These are phyloP conservation scores for Sporopachydermia lactativora DNA, from an alignment of 805 yeast genomes.

Conservation along the genomic window DNA sequence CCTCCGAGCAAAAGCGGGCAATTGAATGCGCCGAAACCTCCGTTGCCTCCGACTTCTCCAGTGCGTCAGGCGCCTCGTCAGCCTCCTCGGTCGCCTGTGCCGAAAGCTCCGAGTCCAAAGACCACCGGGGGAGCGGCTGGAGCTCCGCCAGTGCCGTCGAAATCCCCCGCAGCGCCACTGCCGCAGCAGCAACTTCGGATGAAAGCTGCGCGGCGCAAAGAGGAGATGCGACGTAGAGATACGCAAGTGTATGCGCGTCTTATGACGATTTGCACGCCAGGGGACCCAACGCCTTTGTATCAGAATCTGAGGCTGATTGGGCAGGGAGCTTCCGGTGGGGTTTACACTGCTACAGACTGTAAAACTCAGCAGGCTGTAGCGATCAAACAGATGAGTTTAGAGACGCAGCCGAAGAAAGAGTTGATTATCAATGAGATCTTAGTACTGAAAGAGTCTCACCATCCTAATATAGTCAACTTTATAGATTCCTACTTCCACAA, in stretches of 20 bases:
- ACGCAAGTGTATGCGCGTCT: slow-evolving; percentile 59
- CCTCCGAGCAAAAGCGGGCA: slow-evolving; percentile 14
- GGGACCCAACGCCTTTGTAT: slow-evolving; percentile 68
- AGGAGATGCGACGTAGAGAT: slow-evolving; percentile 60
- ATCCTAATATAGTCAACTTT: slow-evolving; percentile 89
- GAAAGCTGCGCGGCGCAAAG: slow-evolving; percentile 49
- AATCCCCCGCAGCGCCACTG: slow-evolving; percentile 28
- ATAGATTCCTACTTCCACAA: slow-evolving; percentile 71
- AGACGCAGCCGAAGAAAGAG: slow-evolving; percentile 88
- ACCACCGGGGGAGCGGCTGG: slow-evolving; percentile 5
- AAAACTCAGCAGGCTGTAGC: slow-evolving; percentile 62
- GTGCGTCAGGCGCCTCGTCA: neutral
- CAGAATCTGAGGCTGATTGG: slow-evolving; percentile 45
- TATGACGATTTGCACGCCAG: slow-evolving; percentile 63
- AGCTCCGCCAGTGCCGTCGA: slow-evolving; percentile 10
- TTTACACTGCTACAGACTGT: slow-evolving; percentile 64
- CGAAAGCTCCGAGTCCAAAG: neutral
- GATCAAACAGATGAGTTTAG: slow-evolving; percentile 88
- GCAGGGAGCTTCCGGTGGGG: slow-evolving; percentile 97
- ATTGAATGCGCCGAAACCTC: slow-evolving; percentile 18
- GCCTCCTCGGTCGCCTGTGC: slow-evolving; percentile 1
- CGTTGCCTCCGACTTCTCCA: slow-evolving; percentile 4
- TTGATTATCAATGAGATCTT: slow-evolving; percentile 88
- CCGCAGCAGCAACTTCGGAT: slow-evolving; percentile 22
- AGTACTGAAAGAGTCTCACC: slow-evolving; percentile 93